Evolutionary conservation across 2,329 filamentous ascomycete species (phyloP), one percentile per base, ranked within the genome.

Genomic region (Teratosphaeriaceae sp.): DNA sequence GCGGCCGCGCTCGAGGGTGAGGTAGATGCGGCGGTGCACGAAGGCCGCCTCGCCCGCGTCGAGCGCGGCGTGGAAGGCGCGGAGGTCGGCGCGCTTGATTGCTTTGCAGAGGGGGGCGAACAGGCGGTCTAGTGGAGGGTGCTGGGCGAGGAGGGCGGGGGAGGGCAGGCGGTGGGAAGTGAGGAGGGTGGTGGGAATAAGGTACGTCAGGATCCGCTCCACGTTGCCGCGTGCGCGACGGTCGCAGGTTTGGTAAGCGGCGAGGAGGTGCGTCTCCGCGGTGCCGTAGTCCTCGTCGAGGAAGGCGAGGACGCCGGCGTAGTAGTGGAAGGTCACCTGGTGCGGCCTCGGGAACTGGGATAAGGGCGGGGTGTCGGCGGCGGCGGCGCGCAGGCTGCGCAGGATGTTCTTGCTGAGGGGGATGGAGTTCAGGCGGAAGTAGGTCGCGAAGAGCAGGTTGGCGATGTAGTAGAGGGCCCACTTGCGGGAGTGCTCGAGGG

Each of bases 401-500:
- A 98, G 73, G 38, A 97, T 83, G 52, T 92, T 96, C 62, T 92
- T 88, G 15, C 84, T 94, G 16, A 97, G 72, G n/a, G 80, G 82
- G 44, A 94, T 84, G 24, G 85, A 86, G 67, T 94, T 95, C 50
- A 97, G 73, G 70, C 76, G 56, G 56, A 98, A 98, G 65, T 97
- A 96, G 1, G 89, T 97, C 68, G 97, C 97, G 78, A 98, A 98
- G 12, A 96, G 74, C 6, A 98, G 76, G 61, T 95, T 97, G 59
- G 89, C 88, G 52, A 90, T 83, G 64, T 88, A 89, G 70, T 98
- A 98, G 37, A 95, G 85, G 5, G 88, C 94, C 92, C 92, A 98
- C 77, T 97, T 98, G 42, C 92, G 81, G 7, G 90, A 96, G 57
- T 94, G 85, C 58, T 88, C 81, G 34, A 96, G 71, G 12, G 85